Conservation (phyloP, 179 eudicot species). For the Spergularia azorica region DNA sequence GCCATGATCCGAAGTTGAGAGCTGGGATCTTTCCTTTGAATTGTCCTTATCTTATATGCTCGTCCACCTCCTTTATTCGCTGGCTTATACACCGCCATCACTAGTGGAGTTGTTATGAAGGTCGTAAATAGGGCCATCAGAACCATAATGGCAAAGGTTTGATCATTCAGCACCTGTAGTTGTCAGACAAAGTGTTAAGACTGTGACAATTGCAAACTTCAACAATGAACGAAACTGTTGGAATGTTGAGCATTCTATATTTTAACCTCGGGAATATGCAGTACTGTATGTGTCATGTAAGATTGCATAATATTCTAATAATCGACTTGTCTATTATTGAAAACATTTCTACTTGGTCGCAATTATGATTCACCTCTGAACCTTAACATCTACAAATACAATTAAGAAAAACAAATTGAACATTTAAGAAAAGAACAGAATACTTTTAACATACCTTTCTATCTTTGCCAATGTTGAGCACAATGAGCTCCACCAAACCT, state of each 20-base stretch:
- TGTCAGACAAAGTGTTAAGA: slow-evolving; percentile 5
- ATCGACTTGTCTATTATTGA: too few relatives aligned
- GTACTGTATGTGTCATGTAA: too few relatives aligned
- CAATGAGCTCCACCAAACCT: slow-evolving; percentile 93
- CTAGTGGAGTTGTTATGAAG: slow-evolving; percentile 81
- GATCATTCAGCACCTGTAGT: slow-evolving; percentile 76
- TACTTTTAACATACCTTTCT: slow-evolving; percentile 49
- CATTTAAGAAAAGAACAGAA: background rate
- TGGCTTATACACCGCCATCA: slow-evolving; percentile 74
- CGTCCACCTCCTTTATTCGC: slow-evolving; percentile 41
- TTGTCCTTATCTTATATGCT: slow-evolving; percentile 53
- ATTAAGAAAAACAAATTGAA: background rate
- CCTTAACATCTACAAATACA: too few relatives aligned
- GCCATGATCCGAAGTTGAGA: slow-evolving; percentile 59
- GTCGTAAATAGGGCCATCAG: slow-evolving; percentile 88
- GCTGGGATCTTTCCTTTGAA: slow-evolving; percentile 50
- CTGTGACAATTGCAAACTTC: too few relatives aligned
- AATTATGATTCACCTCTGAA: too few relatives aligned
- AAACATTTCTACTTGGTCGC: too few relatives aligned
- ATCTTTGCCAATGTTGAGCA: slow-evolving; percentile 87
- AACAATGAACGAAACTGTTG: background rate
- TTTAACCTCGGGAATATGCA: too few relatives aligned
- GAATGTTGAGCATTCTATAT: background rate
- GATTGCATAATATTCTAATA: too few relatives aligned
- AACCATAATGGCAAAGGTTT: slow-evolving; percentile 86